Percentiles rank a stretch among this genome's conserved stretches.
phyloP scores from a whole-genome alignment of 164 flowering plant species.

The Dillenia turbinata region DNA sequence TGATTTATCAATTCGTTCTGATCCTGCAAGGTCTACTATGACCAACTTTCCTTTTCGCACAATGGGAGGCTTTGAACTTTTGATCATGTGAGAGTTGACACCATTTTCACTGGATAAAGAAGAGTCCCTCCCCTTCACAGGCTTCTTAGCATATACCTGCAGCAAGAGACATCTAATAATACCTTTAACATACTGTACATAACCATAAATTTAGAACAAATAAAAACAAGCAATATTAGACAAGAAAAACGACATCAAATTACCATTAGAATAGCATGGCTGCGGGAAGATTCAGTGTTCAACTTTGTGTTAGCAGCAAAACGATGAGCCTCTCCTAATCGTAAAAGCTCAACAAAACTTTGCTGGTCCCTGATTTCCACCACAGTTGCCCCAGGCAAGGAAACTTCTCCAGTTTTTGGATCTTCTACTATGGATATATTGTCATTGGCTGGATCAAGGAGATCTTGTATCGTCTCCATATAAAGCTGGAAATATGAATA shows the following conservation, averaged over 20 bases:
- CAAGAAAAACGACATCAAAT: constrained; percentile 11
- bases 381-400: constrained; percentile 79
- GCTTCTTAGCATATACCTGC: constrained; percentile 73
- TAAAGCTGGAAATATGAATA: constrained; percentile 60
- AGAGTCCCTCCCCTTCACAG: constrained; percentile 59
- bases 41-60: constrained; percentile 85
- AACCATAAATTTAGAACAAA: too few relatives aligned
- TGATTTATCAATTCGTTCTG: constrained; percentile 95
- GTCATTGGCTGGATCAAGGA: constrained; percentile 85
- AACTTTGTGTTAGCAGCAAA: constrained; percentile 93
- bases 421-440: constrained; percentile 89
- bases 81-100: constrained; percentile 33
- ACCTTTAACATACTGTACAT: too few relatives aligned
- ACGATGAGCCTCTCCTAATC: constrained; percentile 88
- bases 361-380: constrained; percentile 83
- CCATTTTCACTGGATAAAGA: constrained; percentile 51
- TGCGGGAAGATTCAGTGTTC: constrained; percentile 95
- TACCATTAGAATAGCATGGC: constrained; percentile 97
- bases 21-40: constrained; percentile 98
- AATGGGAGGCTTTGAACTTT: constrained; percentile 59
- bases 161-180: constrained; percentile 5
- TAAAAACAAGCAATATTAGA: background rate
- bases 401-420: constrained; percentile 93
- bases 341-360: constrained; percentile 73
- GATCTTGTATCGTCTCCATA: constrained; percentile 98